A percentile compares a stretch with the other conserved stretches of the same genome.
These are phyloP conservation scores for Thermoascus crustaceus DNA, from an alignment of 2,329 filamentous ascomycete genomes.

Conservation along the genomic window DNA sequence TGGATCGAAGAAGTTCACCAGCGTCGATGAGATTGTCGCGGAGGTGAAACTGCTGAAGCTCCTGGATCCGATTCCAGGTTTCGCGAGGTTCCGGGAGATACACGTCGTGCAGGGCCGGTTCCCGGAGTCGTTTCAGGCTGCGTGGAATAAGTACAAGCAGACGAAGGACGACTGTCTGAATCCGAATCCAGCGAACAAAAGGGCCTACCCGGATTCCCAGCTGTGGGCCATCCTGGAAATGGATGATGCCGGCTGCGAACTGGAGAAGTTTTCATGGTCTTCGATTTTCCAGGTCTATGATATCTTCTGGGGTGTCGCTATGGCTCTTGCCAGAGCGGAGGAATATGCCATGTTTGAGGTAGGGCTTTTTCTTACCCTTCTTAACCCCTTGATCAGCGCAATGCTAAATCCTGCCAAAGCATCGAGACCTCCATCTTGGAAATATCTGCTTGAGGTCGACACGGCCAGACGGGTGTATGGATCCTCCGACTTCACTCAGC, in stretches of 20 bases:
- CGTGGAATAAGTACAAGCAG: slow-evolving; percentile 33
- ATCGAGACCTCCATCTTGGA: slow-evolving; percentile 59
- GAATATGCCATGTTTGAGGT: slow-evolving; percentile 52
- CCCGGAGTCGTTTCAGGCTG: slow-evolving; percentile 42
- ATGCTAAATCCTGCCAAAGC: slow-evolving; percentile 30
- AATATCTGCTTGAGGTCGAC: slow-evolving; percentile 52
- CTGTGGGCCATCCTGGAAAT: slow-evolving; percentile 59
- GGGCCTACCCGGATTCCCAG: slow-evolving; percentile 47
- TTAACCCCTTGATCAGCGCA: not conserved
- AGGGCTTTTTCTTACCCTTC: slow-evolving; percentile 5
- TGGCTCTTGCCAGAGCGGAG: slow-evolving; percentile 55
- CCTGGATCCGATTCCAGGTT: slow-evolving; percentile 53
- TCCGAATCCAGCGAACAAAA: slow-evolving; percentile 48
- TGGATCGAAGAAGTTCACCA: slow-evolving; percentile 36
- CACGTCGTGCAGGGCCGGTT: slow-evolving; percentile 51
- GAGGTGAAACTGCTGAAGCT: slow-evolving; percentile 48
- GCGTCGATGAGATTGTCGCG: slow-evolving; percentile 42
- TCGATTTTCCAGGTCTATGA: slow-evolving; percentile 49
- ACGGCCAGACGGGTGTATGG: slow-evolving; percentile 22
- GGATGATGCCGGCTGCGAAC: slow-evolving; percentile 55
- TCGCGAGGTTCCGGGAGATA: slow-evolving; percentile 53
- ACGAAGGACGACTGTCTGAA: slow-evolving; percentile 43
- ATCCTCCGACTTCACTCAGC: slow-evolving; percentile 24
- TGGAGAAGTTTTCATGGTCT: slow-evolving; percentile 39
- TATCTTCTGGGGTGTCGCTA: slow-evolving; percentile 59